These are phyloP conservation scores for Acacia crassicarpa DNA, from an alignment of 306 rosid species.

Conservation along the genomic window DNA sequence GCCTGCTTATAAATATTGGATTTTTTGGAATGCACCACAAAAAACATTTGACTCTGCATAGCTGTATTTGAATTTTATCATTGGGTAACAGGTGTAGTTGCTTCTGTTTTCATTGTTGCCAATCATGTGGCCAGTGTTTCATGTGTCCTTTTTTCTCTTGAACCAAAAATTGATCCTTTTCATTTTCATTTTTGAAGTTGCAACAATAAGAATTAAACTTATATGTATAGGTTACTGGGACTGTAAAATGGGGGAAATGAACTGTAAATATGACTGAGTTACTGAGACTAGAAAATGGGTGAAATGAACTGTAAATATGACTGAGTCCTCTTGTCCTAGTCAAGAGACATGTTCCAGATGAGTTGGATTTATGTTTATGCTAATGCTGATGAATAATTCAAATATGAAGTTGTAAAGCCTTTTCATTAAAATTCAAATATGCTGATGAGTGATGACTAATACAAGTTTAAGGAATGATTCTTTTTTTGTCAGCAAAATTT, in stretches of 20 bases:
- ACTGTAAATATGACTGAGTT: neutral
- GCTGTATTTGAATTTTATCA: neutral
- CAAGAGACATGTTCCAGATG: constrained; percentile 23
- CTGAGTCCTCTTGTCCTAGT: constrained; percentile 5
- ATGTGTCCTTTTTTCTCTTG: constrained; percentile 10
- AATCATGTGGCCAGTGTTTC: constrained; percentile 16
- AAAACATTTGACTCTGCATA: neutral
- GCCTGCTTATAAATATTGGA: constrained; percentile 25
- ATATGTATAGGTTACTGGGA: neutral
- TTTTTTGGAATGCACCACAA: neutral
- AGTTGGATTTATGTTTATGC: constrained; percentile 26
- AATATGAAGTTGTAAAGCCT: neutral
- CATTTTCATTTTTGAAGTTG: neutral
- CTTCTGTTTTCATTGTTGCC: constrained; percentile 6
- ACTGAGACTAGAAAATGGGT: neutral
- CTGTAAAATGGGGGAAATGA: neutral
- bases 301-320: constrained; percentile 16
- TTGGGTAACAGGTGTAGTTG: constrained; percentile 4
- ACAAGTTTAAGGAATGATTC: neutral
- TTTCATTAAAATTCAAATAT: neutral
- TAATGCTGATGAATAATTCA: constrained; percentile 23
- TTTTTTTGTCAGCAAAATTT: neutral
- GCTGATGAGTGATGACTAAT: neutral
- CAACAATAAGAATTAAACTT: constrained; percentile 8
- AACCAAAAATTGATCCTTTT: constrained; percentile 17